phyloP scores from a whole-genome alignment of 257 asterid genomes.

The Craterostigma plantagineum region DNA sequence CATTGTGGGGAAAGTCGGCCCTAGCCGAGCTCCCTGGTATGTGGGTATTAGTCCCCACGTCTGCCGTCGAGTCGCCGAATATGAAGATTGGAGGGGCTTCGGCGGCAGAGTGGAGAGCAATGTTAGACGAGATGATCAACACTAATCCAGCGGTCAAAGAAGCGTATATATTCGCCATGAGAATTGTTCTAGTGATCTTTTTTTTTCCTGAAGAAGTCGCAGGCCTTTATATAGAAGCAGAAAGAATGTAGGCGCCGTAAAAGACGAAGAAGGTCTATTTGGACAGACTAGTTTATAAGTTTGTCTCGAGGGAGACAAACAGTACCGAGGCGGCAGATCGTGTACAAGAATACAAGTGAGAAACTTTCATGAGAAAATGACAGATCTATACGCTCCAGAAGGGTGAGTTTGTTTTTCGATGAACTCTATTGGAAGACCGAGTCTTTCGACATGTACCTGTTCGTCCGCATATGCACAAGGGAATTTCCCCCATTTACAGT shows the following conservation, averaged over 20 bases:
- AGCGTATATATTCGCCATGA: constrained; percentile 14
- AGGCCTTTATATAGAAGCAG: too few species aligned
- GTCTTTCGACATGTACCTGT: too few species aligned
- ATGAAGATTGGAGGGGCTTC: constrained; percentile 33
- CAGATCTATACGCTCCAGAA: too few species aligned
- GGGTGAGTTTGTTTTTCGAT: too few species aligned
- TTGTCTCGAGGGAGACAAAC: too few species aligned
- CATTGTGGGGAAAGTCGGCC: constrained; percentile 36
- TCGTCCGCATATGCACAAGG: neutral
- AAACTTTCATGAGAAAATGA: constrained; percentile 2
- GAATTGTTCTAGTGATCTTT: neutral
- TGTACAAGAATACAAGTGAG: too few species aligned
- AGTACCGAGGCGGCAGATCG: too few species aligned
- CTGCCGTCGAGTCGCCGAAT: constrained; percentile 69
- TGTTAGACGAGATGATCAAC: constrained; percentile 11
- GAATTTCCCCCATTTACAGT: neutral
- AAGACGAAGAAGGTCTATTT: too few species aligned
- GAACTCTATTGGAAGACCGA: too few species aligned
- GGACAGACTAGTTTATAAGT: constrained; percentile 1
- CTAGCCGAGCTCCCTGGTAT: constrained; percentile 12
- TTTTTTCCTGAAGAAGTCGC: too few species aligned
- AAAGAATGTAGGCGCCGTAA: too few species aligned
- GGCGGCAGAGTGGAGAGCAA: constrained; percentile 15
- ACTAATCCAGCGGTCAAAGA: constrained; percentile 3
- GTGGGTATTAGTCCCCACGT: constrained; percentile 52